Evolutionary conservation across 1,284 basidiomycete genomes (phyloP).

Genomic region (Quambalaria eucalypti): DNA sequence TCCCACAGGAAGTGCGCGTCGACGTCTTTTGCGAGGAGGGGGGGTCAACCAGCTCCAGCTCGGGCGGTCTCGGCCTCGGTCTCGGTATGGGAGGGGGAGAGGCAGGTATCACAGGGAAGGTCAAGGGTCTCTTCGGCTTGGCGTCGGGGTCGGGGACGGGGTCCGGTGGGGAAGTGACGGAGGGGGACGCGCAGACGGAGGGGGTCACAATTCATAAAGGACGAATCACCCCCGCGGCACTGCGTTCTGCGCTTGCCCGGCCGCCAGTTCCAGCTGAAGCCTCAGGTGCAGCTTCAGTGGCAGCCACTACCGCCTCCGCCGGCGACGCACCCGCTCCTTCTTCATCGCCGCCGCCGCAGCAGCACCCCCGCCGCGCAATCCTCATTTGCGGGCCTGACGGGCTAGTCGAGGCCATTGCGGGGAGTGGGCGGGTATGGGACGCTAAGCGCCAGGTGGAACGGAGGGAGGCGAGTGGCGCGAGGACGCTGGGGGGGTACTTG

Average conservation of each 20-base stretch:
- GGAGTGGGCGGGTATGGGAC: too few relatives aligned
- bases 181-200: background rate
- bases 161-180: background rate
- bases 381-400: background rate
- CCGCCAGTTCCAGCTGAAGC: too few relatives aligned
- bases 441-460: too few relatives aligned
- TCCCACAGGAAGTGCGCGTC: background rate
- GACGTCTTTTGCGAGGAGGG: background rate
- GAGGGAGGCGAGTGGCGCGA: background rate
- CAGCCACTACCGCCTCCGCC: too few relatives aligned
- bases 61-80: background rate
- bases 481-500: background rate
- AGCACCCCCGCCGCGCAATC: background rate
- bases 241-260: too few relatives aligned
- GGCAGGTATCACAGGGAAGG: background rate
- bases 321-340: too few relatives aligned
- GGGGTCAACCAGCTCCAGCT: background rate
- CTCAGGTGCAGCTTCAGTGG: too few relatives aligned
- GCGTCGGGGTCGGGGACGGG: background rate
- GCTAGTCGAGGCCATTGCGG: background rate
- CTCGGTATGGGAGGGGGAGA: background rate
- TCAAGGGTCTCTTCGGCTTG: too few relatives aligned
- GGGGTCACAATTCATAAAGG: too few relatives aligned
- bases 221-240: too few relatives aligned
- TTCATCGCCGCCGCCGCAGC: background rate